A percentile compares a stretch with the other conserved stretches of the same genome.
phyloP scores from a whole-genome alignment of 1,139 yeast genomes.

The Blastobotrys apis region DNA sequence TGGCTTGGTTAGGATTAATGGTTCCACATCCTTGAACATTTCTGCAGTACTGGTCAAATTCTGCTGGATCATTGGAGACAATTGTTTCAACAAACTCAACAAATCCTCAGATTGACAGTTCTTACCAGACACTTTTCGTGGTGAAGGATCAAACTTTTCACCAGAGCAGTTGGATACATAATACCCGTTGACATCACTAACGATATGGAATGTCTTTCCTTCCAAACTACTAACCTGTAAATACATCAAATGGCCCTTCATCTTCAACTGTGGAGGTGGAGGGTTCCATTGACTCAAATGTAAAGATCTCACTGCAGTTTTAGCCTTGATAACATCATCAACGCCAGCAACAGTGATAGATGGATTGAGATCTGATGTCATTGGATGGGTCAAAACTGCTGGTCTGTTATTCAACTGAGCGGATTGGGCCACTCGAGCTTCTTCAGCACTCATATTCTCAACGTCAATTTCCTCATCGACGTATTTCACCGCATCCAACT shows the following conservation, averaged over 20 bases:
- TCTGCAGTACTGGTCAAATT: conserved; percentile 43
- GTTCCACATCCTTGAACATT: conserved; percentile 42
- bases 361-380: conserved; percentile 8
- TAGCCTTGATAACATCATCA: neutral
- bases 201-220: conserved; percentile 71
- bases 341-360: conserved; percentile 1
- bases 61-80: conserved; percentile 52
- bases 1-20: conserved; percentile 58
- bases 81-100: conserved; percentile 46
- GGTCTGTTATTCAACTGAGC: conserved; percentile 20
- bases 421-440: conserved; percentile 9
- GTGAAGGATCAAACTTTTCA: conserved; percentile 62
- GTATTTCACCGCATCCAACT: conserved; percentile 27
- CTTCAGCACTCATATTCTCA: conserved; percentile 14
- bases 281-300: conserved; percentile 84
- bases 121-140: conserved; percentile 35
- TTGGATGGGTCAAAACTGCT: conserved; percentile 22
- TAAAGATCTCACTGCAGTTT: conserved; percentile 46
- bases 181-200: conserved; percentile 76
- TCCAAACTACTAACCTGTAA: conserved; percentile 73
- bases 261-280: conserved; percentile 47
- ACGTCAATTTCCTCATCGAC: conserved; percentile 11
- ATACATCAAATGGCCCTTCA: conserved; percentile 77
- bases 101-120: conserved; percentile 45
- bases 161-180: conserved; percentile 66